These are phyloP conservation scores for Trebouxia sp. DNA, from an alignment of 139 green algal species.

Conservation along the genomic window DNA sequence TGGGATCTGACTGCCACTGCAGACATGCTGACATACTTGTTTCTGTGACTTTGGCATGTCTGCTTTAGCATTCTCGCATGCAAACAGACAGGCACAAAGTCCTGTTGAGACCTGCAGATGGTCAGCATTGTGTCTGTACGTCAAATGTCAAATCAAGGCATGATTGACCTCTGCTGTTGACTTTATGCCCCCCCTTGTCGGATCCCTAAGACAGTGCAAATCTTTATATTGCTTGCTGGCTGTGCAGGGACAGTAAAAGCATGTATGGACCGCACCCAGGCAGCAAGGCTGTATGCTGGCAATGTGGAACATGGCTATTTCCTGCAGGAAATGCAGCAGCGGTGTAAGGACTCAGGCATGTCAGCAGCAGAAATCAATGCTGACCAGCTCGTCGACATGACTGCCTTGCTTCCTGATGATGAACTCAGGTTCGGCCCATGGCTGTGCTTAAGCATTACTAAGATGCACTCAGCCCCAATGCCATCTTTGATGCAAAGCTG, in stretches of 20 bases:
- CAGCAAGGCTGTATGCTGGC: constrained; percentile 10
- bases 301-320: constrained; percentile 30
- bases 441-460: background rate
- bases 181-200: no score
- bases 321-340: background rate
- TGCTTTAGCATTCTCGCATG: no score
- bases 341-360: background rate
- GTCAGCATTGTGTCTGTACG: no score
- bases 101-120: no score
- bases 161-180: no score
- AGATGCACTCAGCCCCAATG: background rate
- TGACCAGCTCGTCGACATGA: background rate
- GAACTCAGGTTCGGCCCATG: background rate
- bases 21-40: no score
- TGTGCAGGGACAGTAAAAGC: background rate
- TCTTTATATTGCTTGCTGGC: no score
- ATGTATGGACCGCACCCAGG: constrained; percentile 13
- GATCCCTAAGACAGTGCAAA: no score
- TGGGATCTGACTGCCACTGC: no score
- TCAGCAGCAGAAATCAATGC: background rate
- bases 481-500: background rate
- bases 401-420: background rate
- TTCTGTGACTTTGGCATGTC: no score
- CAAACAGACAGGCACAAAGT: no score
- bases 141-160: no score